Evolutionary conservation across 2,329 filamentous ascomycete genomes (phyloP).

Genomic region (Bertia moriformis): DNA sequence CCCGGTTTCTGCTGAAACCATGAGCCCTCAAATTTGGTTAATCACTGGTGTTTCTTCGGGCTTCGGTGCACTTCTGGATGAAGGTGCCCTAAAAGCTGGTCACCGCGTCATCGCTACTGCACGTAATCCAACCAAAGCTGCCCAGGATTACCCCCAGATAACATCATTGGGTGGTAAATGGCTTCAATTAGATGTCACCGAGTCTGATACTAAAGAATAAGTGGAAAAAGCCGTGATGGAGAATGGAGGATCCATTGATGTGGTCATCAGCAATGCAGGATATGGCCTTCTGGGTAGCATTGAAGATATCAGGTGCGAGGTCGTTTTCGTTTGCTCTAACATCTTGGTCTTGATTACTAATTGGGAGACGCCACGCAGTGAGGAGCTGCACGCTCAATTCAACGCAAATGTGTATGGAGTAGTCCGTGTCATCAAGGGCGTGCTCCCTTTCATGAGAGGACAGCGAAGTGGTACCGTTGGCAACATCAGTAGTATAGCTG

Average conservation of each 20-base stretch:
- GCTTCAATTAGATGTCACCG: constrained; percentile 2
- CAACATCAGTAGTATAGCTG: constrained; percentile 11
- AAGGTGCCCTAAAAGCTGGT: constrained; percentile 8
- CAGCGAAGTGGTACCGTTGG: constrained; percentile 9
- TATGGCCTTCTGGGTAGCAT: constrained; percentile 5
- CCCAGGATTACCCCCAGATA: constrained; percentile 6
- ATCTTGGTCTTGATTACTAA: too few species aligned
- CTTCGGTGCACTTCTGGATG: constrained; percentile 8
- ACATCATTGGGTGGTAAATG: constrained; percentile 5
- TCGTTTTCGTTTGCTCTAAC: too few species aligned
- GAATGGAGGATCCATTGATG: background rate
- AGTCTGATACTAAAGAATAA: background rate
- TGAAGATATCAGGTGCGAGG: constrained; percentile 13
- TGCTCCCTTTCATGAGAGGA: constrained; percentile 11
- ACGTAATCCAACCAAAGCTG: constrained; percentile 9
- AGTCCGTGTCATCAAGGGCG: constrained; percentile 9
- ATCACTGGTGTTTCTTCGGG: constrained; percentile 6
- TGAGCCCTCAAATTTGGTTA: too few species aligned
- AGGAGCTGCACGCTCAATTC: constrained; percentile 8
- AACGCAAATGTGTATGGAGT: constrained; percentile 12
- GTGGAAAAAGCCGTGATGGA: background rate
- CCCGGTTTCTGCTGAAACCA: too few species aligned
- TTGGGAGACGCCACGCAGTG: too few species aligned
- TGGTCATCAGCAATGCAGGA: background rate
- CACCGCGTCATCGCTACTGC: constrained; percentile 10